These are phyloP conservation scores for Prunus campanulata DNA, from an alignment of 306 rosid genomes.

Conservation along the genomic window DNA sequence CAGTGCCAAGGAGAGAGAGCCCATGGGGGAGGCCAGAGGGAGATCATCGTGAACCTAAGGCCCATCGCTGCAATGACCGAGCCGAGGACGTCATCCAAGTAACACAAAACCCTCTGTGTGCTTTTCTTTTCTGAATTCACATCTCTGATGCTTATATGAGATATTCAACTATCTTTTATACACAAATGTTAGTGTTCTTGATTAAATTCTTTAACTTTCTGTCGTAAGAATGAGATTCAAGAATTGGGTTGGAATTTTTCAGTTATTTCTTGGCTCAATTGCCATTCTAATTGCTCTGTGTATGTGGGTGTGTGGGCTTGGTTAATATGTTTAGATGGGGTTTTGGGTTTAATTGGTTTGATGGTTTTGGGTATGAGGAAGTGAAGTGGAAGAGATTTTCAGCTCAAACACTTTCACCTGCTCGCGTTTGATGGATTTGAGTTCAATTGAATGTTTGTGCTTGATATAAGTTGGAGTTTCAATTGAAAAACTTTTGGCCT, in stretches of 20 bases:
- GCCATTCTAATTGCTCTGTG: background rate
- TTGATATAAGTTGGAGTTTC: slow-evolving; percentile 2
- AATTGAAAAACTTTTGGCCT: background rate
- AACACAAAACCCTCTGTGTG: background rate
- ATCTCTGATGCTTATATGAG: background rate
- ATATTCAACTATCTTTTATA: background rate
- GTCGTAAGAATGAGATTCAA: background rate
- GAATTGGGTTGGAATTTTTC: background rate
- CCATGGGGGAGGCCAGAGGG: slow-evolving; percentile 90
- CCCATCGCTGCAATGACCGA: slow-evolving; percentile 95
- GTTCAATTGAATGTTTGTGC: background rate
- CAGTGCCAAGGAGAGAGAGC: slow-evolving; percentile 89
- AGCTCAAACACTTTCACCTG: background rate
- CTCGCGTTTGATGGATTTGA: background rate
- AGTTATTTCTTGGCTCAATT: background rate
- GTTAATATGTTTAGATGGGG: background rate
- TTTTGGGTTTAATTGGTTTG: background rate
- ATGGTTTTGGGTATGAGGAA: background rate
- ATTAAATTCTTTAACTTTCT: background rate
- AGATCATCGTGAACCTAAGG: slow-evolving; percentile 72
- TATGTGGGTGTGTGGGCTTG: background rate
- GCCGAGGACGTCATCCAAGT: slow-evolving; percentile 91
- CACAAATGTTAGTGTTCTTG: background rate
- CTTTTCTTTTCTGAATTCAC: background rate
- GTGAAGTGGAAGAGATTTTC: background rate